A percentile compares a stretch with the other conserved stretches of the same genome.
These are phyloP conservation scores for Leccinum fibrillosum DNA, from an alignment of 768 basidiomycete species.

Conservation along the genomic window DNA sequence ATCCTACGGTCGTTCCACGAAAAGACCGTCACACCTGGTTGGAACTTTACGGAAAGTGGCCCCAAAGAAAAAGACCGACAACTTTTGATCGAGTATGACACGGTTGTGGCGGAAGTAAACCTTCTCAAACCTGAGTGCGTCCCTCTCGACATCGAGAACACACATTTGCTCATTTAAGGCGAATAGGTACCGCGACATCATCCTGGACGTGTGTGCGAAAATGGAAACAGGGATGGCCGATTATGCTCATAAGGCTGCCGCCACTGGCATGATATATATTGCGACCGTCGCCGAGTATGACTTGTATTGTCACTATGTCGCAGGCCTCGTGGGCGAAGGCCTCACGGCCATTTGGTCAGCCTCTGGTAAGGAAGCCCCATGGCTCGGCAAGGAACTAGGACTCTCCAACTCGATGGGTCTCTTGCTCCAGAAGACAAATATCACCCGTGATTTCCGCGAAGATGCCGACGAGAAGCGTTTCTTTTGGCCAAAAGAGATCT, in stretches of 20 bases:
- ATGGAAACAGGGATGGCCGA: constrained; percentile 97
- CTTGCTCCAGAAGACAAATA: constrained; percentile 96
- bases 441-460: constrained; percentile 93
- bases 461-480: constrained; percentile 80
- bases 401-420: constrained; percentile 95
- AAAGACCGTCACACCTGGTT: constrained; percentile 76
- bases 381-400: constrained; percentile 77
- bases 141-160: neutral
- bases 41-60: constrained; percentile 80
- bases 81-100: constrained; percentile 79
- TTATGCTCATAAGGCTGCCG: constrained; percentile 80
- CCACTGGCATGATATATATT: constrained; percentile 66
- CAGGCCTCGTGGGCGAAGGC: constrained; percentile 95
- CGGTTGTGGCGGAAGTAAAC: constrained; percentile 77
- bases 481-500: constrained; percentile 96
- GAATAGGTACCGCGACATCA: constrained; percentile 69
- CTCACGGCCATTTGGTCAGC: constrained; percentile 85
- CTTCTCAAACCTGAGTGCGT: constrained; percentile 58
- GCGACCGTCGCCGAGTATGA: constrained; percentile 84
- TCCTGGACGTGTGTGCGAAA: constrained; percentile 77
- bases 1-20: constrained; percentile 80
- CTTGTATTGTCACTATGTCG: constrained; percentile 98
- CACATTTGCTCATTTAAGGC: neutral
- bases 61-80: constrained; percentile 86
- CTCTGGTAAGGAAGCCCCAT: constrained; percentile 75